A percentile compares a stretch with the other conserved stretches of the same genome.
These are phyloP conservation scores for Prunus fruticosa DNA, from an alignment of 306 rosid genomes.

Conservation along the genomic window DNA sequence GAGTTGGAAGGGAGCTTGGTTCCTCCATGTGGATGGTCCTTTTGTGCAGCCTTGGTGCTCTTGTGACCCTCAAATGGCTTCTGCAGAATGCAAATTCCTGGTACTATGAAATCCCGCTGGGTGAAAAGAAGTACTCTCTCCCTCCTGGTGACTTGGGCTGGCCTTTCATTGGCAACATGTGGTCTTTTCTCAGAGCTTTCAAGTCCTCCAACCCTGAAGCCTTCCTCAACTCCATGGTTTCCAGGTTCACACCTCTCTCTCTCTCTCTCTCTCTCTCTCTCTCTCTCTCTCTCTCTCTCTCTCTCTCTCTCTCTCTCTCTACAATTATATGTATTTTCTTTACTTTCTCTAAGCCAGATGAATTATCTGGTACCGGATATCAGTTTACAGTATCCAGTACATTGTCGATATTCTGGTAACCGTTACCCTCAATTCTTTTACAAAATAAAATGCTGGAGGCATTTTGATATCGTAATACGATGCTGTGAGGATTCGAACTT, in stretches of 20 bases:
- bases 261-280: no score
- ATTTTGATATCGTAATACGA: no score
- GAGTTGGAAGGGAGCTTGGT: constrained; percentile 13
- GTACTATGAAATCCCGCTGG: constrained; percentile 58
- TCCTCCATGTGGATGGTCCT: not conserved
- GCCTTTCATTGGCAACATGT: constrained; percentile 96
- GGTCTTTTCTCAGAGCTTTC: constrained; percentile 89
- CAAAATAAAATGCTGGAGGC: no score
- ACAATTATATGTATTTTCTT: no score
- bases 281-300: not conserved
- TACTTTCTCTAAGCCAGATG: no score
- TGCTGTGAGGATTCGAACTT: no score
- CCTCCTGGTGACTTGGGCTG: constrained; percentile 93
- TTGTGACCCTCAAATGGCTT: constrained; percentile 29
- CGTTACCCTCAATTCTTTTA: no score
- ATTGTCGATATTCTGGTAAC: not conserved
- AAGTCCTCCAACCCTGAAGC: constrained; percentile 81
- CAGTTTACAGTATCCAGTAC: not conserved
- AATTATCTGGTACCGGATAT: not conserved
- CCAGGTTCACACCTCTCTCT: constrained; percentile 41
- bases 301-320: not conserved
- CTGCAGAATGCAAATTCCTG: constrained; percentile 54
- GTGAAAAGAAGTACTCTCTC: constrained; percentile 46
- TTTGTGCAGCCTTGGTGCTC: constrained; percentile 14
- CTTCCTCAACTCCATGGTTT: constrained; percentile 54